Base-by-base conservation (phyloP, 768 basidiomycete species). In the Artomyces pyxidatus region DNA sequence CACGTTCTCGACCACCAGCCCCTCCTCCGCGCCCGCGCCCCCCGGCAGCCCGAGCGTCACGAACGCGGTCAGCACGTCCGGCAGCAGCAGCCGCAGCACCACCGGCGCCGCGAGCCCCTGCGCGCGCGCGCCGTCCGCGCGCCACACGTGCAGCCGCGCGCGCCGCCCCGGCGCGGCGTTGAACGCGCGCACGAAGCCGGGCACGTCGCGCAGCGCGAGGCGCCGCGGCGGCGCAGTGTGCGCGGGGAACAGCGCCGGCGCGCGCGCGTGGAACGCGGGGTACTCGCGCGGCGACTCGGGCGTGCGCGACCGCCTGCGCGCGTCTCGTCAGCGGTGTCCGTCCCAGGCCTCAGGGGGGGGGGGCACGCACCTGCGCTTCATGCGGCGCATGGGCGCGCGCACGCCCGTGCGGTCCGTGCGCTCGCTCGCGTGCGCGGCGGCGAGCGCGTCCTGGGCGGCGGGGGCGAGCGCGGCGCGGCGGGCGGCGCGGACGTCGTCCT, bases 1-100 rank as follows among this genome's bases (percentile, higher is more conserved):
- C 38, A 85, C 71, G 47, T 72, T 83, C 58, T 86, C 84, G 26
- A 82, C 74, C 11, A 75, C 54, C 32, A 80, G 65, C 4, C 57
- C 51, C n/a, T 62, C 55, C 42, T 37, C 40, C 49, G 37, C 30
- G 12, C 38, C 40, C 7, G 66, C 66, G 17, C 68, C 66, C 29
- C 50, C 48, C 12, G 61, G 50, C 25, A 54, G 57, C 2, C 58
- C 63, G 45, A 72, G 63, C 6, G 75, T 77, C 38, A 88, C 59
- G 67, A 81, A 88, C 48, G 80, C 78, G 6, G 71, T 77, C 48
- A 88, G 64, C 42, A 88, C 80, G 55, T 89, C 84, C 2, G 69
- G 68, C 48, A 87, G 77, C 14, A 68, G 69, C 53, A 85, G 76
- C 35, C 83, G 78, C 26, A 89, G 59, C 37, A 78, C 62, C 0